phyloP scores from a whole-genome alignment of 2,329 filamentous ascomycete genomes.

The Cercospora zeae-maydis region DNA sequence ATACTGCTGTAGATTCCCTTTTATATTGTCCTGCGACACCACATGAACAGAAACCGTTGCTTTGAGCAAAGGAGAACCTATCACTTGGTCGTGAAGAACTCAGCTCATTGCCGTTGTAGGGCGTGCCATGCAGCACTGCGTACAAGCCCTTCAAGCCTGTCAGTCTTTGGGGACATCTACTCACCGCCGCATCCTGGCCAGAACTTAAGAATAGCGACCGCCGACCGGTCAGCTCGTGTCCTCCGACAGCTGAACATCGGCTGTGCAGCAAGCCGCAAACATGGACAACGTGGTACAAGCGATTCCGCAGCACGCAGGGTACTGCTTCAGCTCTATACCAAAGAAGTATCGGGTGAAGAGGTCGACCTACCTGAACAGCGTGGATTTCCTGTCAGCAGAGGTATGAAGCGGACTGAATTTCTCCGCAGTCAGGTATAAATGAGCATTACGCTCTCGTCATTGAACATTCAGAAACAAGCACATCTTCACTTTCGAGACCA shows the following conservation, averaged over 20 bases:
- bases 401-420: neutral
- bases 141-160: neutral
- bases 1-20: neutral
- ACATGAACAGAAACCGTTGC: neutral
- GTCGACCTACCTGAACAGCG: neutral
- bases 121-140: neutral
- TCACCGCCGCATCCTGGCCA: neutral
- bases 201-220: neutral
- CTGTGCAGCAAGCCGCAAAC: neutral
- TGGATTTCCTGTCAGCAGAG: neutral
- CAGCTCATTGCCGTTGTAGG: neutral
- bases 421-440: neutral
- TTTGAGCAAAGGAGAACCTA: neutral
- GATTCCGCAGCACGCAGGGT: neutral
- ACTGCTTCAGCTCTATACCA: neutral
- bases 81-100: neutral
- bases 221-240: neutral
- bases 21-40: neutral
- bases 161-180: neutral
- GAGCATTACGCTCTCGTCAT: neutral
- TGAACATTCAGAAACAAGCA: neutral
- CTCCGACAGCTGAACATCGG: neutral
- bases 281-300: neutral
- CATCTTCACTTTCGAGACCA: neutral
- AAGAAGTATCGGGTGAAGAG: neutral